Evolutionary conservation across 108 stramenopile species (phyloP).

Genomic region (Chaetoceros muelleri): DNA sequence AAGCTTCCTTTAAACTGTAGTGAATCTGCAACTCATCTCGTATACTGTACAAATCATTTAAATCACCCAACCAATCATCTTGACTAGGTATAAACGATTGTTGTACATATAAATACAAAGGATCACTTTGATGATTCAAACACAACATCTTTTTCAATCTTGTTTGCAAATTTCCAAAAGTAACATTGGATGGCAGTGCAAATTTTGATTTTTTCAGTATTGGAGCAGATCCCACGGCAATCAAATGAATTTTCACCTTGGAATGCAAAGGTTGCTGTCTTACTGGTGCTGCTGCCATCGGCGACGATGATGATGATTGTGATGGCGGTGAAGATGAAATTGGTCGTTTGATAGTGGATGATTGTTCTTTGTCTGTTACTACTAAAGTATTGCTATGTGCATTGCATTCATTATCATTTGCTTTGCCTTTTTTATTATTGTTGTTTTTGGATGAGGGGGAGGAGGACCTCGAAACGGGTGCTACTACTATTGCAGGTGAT

Average conservation of each 20-base stretch:
- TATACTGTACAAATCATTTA: conserved; percentile 59
- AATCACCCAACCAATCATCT: conserved; percentile 58
- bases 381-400: neutral
- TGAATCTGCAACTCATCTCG: conserved; percentile 76
- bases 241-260: conserved; percentile 82
- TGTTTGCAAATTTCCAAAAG: conserved; percentile 47
- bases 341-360: too few relatives aligned
- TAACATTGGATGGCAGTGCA: conserved; percentile 48
- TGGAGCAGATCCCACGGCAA: conserved; percentile 74
- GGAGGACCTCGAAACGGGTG: too few relatives aligned
- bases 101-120: conserved; percentile 64
- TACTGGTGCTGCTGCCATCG: too few relatives aligned
- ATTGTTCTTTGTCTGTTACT: neutral
- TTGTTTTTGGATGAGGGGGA: too few relatives aligned
- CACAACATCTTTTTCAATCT: conserved; percentile 72
- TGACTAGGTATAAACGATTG: conserved; percentile 73
- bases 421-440: neutral
- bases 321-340: too few relatives aligned
- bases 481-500: too few relatives aligned
- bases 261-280: too few relatives aligned
- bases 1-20: conserved; percentile 85
- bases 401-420: neutral
- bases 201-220: conserved; percentile 83
- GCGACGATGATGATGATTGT: too few relatives aligned
- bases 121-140: conserved; percentile 16